A percentile compares a stretch with the other conserved stretches of the same genome.
These are phyloP conservation scores for Collybia sordida DNA, from an alignment of 768 basidiomycete species.

Conservation along the genomic window DNA sequence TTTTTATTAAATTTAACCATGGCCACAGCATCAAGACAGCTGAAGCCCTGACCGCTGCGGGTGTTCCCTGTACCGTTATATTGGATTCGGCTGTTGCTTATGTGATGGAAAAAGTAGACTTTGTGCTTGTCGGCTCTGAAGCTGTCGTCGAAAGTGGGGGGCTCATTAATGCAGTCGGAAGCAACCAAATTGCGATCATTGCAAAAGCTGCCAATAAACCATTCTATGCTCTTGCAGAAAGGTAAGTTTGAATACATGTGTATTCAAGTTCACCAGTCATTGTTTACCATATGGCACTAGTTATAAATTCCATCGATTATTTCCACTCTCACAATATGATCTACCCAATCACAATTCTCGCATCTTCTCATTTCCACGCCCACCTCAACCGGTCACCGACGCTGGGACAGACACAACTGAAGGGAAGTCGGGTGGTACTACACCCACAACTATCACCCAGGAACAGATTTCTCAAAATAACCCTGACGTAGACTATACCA, in stretches of 20 bases:
- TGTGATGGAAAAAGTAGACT: conserved; percentile 94
- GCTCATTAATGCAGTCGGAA: conserved; percentile 88
- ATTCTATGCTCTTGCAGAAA: conserved; percentile 94
- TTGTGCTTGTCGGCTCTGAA: conserved; percentile 95
- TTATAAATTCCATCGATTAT: conserved; percentile 97
- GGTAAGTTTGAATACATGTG: conserved; percentile 38
- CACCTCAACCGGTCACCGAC: conserved; percentile 24
- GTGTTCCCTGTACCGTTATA: conserved; percentile 92
- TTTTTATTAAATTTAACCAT: conserved; percentile 7
- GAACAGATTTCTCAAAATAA: conserved; percentile 82
- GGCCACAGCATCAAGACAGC: conserved; percentile 82
- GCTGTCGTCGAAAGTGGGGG: conserved; percentile 98
- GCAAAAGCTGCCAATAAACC: conserved; percentile 94
- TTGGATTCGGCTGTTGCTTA: conserved; percentile 97
- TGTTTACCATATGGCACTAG: conserved; percentile 38
- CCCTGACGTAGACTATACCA: conserved; percentile 93
- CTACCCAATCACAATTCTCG: conserved; percentile 77
- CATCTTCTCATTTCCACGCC: conserved; percentile 69
- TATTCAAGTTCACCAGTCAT: conserved; percentile 16
- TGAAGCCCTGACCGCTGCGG: conserved; percentile 80
- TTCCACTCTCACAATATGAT: conserved; percentile 90
- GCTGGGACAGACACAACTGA: conserved; percentile 16
- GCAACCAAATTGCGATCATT: conserved; percentile 95
- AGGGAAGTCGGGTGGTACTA: conserved; percentile 10
- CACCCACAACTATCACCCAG: conserved; percentile 59